phyloP scores from a whole-genome alignment of 371 early-diverging fungal species.

The Saksenaea vasiformis region DNA sequence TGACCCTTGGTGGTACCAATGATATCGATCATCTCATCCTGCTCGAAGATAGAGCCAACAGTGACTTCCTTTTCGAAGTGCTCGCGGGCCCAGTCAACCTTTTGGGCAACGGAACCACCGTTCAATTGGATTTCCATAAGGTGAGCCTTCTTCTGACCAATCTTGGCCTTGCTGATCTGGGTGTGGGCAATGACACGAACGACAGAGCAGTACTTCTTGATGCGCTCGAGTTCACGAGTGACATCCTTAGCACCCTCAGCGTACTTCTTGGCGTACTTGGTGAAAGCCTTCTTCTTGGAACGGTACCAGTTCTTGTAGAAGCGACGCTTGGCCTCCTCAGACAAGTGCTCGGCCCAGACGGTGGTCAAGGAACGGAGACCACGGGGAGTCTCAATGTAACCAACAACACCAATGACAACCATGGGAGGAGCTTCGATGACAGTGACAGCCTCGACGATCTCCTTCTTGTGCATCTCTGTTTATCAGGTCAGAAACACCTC shows the following conservation, averaged over 20 bases:
- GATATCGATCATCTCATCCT: slow-evolving; percentile 99
- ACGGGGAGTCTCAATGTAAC: slow-evolving; percentile 99
- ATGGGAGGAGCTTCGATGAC: slow-evolving; percentile 99
- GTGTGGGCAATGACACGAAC: slow-evolving; percentile 99
- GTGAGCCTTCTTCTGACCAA: slow-evolving; percentile 99
- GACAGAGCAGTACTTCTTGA: slow-evolving; percentile 98
- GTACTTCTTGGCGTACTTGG: slow-evolving; percentile 98
- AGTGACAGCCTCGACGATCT: slow-evolving; percentile 99
- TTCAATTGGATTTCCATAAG: slow-evolving; percentile 99
- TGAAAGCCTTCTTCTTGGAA: slow-evolving; percentile 99
- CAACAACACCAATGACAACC: slow-evolving; percentile 99
- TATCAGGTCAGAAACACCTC: not conserved
- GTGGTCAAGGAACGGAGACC: slow-evolving; percentile 98
- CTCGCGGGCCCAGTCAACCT: slow-evolving; percentile 97
- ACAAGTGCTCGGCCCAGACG: slow-evolving; percentile 99
- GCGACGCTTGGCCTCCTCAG: slow-evolving; percentile 97
- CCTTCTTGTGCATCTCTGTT: slow-evolving; percentile 98
- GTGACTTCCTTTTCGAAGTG: slow-evolving; percentile 98
- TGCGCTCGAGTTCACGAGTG: slow-evolving; percentile 91
- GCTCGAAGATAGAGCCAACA: slow-evolving; percentile 90
- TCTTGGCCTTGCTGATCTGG: slow-evolving; percentile 93
- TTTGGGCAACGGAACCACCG: slow-evolving; percentile 97
- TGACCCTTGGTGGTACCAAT: slow-evolving; percentile 99
- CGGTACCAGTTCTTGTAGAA: slow-evolving; percentile 99
- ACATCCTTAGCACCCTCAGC: slow-evolving; percentile 89